Base-by-base conservation (phyloP, 2,329 filamentous ascomycete genomes). In the Xenoacremonium recifei region DNA sequence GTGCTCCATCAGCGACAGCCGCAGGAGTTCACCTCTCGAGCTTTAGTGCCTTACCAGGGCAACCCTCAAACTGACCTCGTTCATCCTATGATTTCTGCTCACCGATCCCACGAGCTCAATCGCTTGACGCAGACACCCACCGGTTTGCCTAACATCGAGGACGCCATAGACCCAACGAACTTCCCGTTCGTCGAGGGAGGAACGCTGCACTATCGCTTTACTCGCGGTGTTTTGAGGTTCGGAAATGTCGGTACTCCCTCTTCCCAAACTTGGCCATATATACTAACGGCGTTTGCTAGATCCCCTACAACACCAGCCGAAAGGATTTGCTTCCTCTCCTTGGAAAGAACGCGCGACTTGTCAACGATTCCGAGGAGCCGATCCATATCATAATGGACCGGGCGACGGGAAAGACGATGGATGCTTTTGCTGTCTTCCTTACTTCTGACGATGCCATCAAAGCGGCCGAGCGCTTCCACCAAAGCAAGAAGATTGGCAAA, bases 371-470 rank as follows among this genome's bases (percentile, higher is more conserved):
- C 2, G 68, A 77, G 5, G 79, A 81, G 52, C 73, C 77, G 1
- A 67, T 84, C 6, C 80, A 83, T 45, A 81, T 83, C 49, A 79
- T 82, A 51, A 82, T 83, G 79, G 80, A 83, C 40, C 72, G 78
- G n/a, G 69, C 74, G 17, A 78, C 77, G 3, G 74, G 73, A 55
- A 83, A 82, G 70, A 83, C 80, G 0, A 73, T 79, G 60, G 79
- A 83, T 46, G 76, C 73, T 4, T 84, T 75, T 46, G 72, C 81
- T 31, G 80, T 83, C 60, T 81, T 83, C 44, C 55, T 70, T 17
- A 72, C 63, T 19, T 62, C 75, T 4, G 60, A 72, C 5, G 78
- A 80, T 42, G 80, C 81, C 4, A 64, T 76, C 41, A 69, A 67
- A 36, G 72, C 75, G 2, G 75, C 82, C 1, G 69, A 75, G 20